Evolutionary conservation across 2,329 filamentous ascomycete species (phyloP), one percentile per base, ranked within the genome.

Genomic region (Graphium sp.): DNA sequence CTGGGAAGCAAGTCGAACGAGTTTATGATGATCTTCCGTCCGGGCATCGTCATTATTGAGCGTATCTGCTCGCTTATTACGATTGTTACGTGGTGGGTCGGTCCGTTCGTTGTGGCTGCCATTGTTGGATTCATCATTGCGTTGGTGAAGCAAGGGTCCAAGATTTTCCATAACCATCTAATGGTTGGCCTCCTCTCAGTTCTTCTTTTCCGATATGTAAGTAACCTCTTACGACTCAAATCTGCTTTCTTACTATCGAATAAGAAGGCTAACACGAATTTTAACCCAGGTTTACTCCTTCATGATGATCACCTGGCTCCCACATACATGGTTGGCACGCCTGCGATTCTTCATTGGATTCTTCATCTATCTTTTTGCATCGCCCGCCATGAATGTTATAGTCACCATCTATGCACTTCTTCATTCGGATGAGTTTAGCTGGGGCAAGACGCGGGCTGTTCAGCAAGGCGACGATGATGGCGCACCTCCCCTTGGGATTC

Each of bases 1-100:
- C 39, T 63, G 7, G 58, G 56, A 1, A 57, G 55, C 20, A 60
- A 56, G 17, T 53, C 52, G 5, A 62, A 62, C 35, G 58, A 64
- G 38, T 52, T 62, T 16, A 52, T 60, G 39, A 53, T 62, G 45
- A 48, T 60, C n/a, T 51, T 55, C 30, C 47, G 55, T 0, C 49
- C 49, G 2, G 51, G 55, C 1, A 56, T 54, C 26, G 47, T 52
- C 7, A 39, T 47, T 26, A 50, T 61, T 13, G 57, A 62, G 38
- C 41, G 56, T 6, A 40, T 61, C 15, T 53, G 59, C 31, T 55
- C 56, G 19, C 32, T 59, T 24, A 44, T 58, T 8, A 56, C 60
- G n/a, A 52, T 60, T 18, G 32, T 59, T 11, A 60, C 56, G 2
- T 62, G 56, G 56, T 46, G 45, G 24, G 55, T 60, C 16, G 55